Evolutionary conservation across 2,329 filamentous ascomycete genomes (phyloP), one percentile per base, ranked within the genome.

Genomic region (Colletotrichum sp.): DNA sequence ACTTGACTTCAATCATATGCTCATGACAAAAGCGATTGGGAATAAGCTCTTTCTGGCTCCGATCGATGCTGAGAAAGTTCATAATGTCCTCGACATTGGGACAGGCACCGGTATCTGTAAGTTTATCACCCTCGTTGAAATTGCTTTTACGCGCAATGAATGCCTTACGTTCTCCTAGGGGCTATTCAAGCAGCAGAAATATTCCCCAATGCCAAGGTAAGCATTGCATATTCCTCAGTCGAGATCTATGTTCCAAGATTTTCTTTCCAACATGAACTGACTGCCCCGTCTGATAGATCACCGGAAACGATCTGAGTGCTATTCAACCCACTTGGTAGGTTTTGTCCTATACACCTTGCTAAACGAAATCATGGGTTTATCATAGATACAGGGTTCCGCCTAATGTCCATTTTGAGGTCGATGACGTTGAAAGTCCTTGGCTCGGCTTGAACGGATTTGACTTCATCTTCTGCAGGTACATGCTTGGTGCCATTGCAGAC

Each of bases 401-500:
- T 21, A 52, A 52, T 52, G 43, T 52, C 6, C 43, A 52, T 52
- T 52, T 52, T 24, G 43, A 52, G 43, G 6, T 52, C n/a, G 43
- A 52, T 78, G 87, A 92, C 72, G 88, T 94, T 38, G 92, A 94
- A 80, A 92, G 89, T 24, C 77, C 81, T 13, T 87, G 85, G 85
- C 82, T 85, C 10, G 43, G 18, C 56, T 21, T 30, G 8, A n/a
- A 13, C 6, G 70, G 61, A 52, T 83, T 83, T 70, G 81, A 82
- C 75, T 83, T 79, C 76, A 81, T 86, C 79, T 82, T 83, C 60
- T 58, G 60, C 30, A 60, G 72, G 9, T 58, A 34, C 34, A 52
- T 75, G 67, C 48, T 61, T 6, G 67, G 34, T 3, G 32, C 43
- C 2, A 72, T 72, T n/a, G 4, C 12, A 24, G 55, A 72, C 9